phyloP scores from a whole-genome alignment of 202 grass and related monocot genomes.

The Zoysia matrella region DNA sequence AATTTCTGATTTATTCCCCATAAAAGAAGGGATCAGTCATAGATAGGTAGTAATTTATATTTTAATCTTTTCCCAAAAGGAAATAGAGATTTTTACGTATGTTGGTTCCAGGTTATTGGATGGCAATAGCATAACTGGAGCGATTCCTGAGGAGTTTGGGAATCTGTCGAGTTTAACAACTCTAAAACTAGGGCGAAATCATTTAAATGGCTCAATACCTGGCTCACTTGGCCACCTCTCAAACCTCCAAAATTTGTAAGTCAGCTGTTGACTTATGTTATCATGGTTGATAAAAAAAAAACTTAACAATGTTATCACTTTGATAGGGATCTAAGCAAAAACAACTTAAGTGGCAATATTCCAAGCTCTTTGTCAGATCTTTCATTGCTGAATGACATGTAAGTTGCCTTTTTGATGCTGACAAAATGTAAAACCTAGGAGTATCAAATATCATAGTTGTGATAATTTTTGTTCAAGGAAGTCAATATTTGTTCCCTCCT shows the following conservation, averaged over 20 bases:
- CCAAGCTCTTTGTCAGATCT: slow-evolving; percentile 57
- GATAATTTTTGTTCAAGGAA: slow-evolving; percentile 21
- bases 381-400: slow-evolving; percentile 55
- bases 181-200: no score
- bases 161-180: no score
- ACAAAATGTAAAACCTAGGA: slow-evolving; percentile 24
- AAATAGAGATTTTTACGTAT: neutral
- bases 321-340: slow-evolving; percentile 66
- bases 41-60: neutral
- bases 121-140: no score
- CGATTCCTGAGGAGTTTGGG: no score
- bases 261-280: slow-evolving; percentile 15
- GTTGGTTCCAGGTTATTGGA: slow-evolving; percentile 48
- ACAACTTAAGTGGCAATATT: slow-evolving; percentile 57
- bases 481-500: slow-evolving; percentile 19
- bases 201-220: slow-evolving; percentile 41
- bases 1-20: neutral
- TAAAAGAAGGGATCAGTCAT: neutral
- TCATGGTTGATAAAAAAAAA: neutral
- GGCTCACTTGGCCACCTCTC: slow-evolving; percentile 54
- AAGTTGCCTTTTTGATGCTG: slow-evolving; percentile 29
- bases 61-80: neutral
- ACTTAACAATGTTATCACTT: slow-evolving; percentile 30
- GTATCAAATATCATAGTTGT: slow-evolving; percentile 10
- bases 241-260: slow-evolving; percentile 77